Percentiles rank a stretch among this genome's conserved stretches.
These are phyloP conservation scores for Myxozyma kluyveri DNA, from an alignment of 805 yeast species.

Conservation along the genomic window DNA sequence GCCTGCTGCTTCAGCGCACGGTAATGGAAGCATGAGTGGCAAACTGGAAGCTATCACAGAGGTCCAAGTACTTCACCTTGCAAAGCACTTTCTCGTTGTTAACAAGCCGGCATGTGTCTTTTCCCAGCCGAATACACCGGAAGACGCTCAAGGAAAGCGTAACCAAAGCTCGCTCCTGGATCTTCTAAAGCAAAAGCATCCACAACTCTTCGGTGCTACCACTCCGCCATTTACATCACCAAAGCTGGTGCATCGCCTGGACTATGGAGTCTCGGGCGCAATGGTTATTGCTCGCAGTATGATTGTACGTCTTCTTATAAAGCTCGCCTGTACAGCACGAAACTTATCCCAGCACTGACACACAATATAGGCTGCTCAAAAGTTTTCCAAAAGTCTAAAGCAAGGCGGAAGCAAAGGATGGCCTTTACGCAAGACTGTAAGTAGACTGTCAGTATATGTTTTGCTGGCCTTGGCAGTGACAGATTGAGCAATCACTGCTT, in stretches of 20 bases:
- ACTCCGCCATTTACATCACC: constrained; percentile 22
- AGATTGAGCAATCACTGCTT: not conserved
- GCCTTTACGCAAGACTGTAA: constrained; percentile 21
- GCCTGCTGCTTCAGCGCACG: too few species aligned
- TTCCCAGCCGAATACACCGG: constrained; percentile 3
- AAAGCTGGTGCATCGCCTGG: constrained; percentile 24
- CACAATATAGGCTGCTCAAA: constrained; percentile 19
- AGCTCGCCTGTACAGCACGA: too few species aligned
- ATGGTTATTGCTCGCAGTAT: constrained; percentile 21
- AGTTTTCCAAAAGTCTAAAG: constrained; percentile 9
- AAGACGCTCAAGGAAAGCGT: not conserved
- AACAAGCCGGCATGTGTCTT: constrained; percentile 6
- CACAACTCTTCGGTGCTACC: constrained; percentile 3
- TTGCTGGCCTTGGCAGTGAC: too few species aligned
- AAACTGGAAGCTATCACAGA: too few species aligned
- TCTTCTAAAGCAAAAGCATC: constrained; percentile 8
- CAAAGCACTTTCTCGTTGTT: constrained; percentile 15
- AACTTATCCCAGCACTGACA: too few species aligned
- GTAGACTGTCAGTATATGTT: too few species aligned
- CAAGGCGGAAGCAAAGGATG: constrained; percentile 25
- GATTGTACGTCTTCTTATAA: too few species aligned
- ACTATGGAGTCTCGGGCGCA: constrained; percentile 29
- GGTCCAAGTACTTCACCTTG: too few species aligned
- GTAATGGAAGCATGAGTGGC: too few species aligned
- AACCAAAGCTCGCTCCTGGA: constrained; percentile 5